Evolutionary conservation across 257 asterid genomes (phyloP).

Genomic region (Apocynum venetum): DNA sequence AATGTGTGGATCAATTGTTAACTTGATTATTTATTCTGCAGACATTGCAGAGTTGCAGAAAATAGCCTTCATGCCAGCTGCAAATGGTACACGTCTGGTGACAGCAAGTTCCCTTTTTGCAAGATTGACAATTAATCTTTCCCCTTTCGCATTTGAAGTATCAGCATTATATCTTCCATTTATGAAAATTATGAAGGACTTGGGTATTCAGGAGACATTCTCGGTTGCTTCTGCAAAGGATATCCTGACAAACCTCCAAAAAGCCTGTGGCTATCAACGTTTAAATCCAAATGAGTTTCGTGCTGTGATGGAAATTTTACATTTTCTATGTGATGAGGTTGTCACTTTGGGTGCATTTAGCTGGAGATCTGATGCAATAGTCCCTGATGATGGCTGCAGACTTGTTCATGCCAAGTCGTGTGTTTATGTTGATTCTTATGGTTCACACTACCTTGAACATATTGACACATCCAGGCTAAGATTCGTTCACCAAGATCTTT

Average conservation of each 20-base stretch:
- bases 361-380: constrained; percentile 74
- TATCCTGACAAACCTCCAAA: constrained; percentile 79
- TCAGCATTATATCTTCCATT: constrained; percentile 78
- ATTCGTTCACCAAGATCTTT: constrained; percentile 80
- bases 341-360: constrained; percentile 40
- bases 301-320: constrained; percentile 73
- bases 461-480: constrained; percentile 78
- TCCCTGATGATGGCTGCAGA: constrained; percentile 95
- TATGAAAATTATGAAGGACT: constrained; percentile 68
- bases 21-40: constrained; percentile 29
- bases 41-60: constrained; percentile 62
- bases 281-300: constrained; percentile 92
- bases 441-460: constrained; percentile 63
- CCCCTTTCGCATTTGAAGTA: constrained; percentile 96
- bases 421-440: constrained; percentile 70
- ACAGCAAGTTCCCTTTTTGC: constrained; percentile 84
- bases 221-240: constrained; percentile 70
- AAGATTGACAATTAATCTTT: constrained; percentile 72
- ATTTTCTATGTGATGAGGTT: constrained; percentile 61
- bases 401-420: constrained; percentile 84
- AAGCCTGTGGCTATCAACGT: constrained; percentile 84
- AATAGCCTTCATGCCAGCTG: constrained; percentile 92
- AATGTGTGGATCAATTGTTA: neutral
- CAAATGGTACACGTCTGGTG: constrained; percentile 94
- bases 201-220: constrained; percentile 80